Conservation (phyloP, 2,329 filamentous ascomycete genomes). For the Aphanocladium album region DNA sequence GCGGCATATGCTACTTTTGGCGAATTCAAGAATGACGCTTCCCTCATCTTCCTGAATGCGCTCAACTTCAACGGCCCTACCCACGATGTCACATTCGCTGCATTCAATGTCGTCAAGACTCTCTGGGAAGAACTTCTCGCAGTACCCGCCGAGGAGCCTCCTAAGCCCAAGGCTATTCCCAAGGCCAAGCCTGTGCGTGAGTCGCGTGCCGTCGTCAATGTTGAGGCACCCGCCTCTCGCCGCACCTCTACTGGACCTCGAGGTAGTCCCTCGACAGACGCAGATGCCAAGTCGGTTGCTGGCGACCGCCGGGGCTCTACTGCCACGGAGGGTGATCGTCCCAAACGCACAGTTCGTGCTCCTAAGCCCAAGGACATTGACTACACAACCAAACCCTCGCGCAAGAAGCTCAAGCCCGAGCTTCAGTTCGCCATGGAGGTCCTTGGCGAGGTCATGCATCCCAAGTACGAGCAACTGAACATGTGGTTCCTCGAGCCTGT, state of each 20-base stretch:
- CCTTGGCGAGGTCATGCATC: conserved; percentile 69
- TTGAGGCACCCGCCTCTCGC: conserved; percentile 20
- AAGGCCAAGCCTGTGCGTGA: conserved; percentile 34
- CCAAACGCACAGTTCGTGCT: conserved; percentile 89
- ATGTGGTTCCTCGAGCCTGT: conserved; percentile 77
- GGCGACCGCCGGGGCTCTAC: conserved; percentile 26
- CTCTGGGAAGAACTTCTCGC: conserved; percentile 43
- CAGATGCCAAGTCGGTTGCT: conserved; percentile 13
- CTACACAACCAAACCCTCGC: conserved; percentile 68
- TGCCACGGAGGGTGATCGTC: conserved; percentile 61
- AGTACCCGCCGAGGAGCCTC: conserved; percentile 48
- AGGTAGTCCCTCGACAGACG: conserved; percentile 24
- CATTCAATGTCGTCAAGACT: conserved; percentile 50
- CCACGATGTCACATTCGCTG: conserved; percentile 64
- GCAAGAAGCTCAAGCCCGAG: conserved; percentile 85
- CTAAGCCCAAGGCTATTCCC: conserved; percentile 48
- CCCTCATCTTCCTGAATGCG: conserved; percentile 75
- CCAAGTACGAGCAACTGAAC: conserved; percentile 63
- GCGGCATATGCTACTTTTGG: conserved; percentile 60
- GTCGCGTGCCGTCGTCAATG: conserved; percentile 23
- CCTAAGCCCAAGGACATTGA: conserved; percentile 89
- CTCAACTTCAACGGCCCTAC: conserved; percentile 74
- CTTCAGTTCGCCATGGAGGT: conserved; percentile 85
- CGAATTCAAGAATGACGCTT: conserved; percentile 68
- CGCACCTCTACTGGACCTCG: conserved; percentile 27